These are phyloP conservation scores for Fusarium staphyleae DNA, from an alignment of 2,329 filamentous ascomycete species.

Conservation along the genomic window DNA sequence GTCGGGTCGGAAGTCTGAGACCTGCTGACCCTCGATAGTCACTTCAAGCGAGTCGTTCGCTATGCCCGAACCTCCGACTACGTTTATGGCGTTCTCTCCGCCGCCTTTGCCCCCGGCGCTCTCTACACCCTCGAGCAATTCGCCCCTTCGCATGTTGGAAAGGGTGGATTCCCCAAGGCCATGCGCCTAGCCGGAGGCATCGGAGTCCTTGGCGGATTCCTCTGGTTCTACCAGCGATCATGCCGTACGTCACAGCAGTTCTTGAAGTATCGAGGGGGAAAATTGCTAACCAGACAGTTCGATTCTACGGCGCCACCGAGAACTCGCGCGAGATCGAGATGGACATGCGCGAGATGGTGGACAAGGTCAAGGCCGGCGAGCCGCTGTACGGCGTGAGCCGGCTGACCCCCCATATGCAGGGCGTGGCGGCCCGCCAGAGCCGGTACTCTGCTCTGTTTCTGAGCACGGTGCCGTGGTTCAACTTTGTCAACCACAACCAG, in stretches of 20 bases:
- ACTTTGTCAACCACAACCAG: slow-evolving; percentile 95
- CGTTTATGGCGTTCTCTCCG: slow-evolving; percentile 70
- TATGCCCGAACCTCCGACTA: slow-evolving; percentile 92
- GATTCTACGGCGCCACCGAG: slow-evolving; percentile 95
- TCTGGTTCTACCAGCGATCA: slow-evolving; percentile 86
- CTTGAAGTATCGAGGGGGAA: neutral
- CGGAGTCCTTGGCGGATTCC: slow-evolving; percentile 78
- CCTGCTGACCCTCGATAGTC: slow-evolving; percentile 60
- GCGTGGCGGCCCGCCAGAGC: slow-evolving; percentile 89
- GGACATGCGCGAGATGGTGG: slow-evolving; percentile 99
- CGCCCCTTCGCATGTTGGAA: slow-evolving; percentile 83
- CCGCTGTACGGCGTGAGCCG: slow-evolving; percentile 84
- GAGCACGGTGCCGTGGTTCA: slow-evolving; percentile 93
- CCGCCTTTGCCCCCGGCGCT: slow-evolving; percentile 74
- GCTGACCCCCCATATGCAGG: slow-evolving; percentile 89
- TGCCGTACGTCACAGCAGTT: slow-evolving; percentile 65
- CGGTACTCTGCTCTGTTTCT: slow-evolving; percentile 86
- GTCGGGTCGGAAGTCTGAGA: neutral
- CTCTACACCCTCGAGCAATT: slow-evolving; percentile 84
- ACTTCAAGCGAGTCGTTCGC: slow-evolving; percentile 86
- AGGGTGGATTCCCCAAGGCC: slow-evolving; percentile 79
- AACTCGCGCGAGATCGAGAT: slow-evolving; percentile 91
- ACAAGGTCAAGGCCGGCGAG: slow-evolving; percentile 91
- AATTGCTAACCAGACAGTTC: slow-evolving; percentile 61
- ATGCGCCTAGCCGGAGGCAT: slow-evolving; percentile 81